phyloP scores from a whole-genome alignment of 768 basidiomycete genomes.

The Amanita pseudoporphyria region DNA sequence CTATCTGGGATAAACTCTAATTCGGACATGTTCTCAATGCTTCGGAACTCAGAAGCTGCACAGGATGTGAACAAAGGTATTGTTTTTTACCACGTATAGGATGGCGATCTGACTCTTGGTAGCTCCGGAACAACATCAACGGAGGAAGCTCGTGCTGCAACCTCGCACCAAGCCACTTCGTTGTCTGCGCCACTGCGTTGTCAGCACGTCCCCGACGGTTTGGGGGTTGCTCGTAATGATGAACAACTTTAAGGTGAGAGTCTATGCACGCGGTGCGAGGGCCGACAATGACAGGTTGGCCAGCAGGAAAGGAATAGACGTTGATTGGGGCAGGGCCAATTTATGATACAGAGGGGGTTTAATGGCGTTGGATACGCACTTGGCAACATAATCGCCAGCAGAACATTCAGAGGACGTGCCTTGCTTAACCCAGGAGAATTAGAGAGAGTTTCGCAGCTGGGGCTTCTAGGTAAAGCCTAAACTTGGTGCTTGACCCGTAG shows the following conservation, averaged over 20 bases:
- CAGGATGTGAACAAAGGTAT: slow-evolving; percentile 47
- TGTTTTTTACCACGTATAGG: not conserved
- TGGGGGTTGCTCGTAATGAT: no score
- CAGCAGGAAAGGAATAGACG: slow-evolving; percentile 13
- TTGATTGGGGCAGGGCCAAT: slow-evolving; percentile 69
- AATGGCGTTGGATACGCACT: slow-evolving; percentile 36
- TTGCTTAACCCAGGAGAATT: slow-evolving; percentile 39
- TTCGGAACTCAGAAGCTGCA: slow-evolving; percentile 50
- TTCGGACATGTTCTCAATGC: slow-evolving; percentile 85
- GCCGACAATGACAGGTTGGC: no score
- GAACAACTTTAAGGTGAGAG: slow-evolving; percentile 68
- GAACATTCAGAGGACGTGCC: slow-evolving; percentile 50
- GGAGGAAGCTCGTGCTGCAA: slow-evolving; percentile 63
- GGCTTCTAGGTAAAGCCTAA: no score
- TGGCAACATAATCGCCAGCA: slow-evolving; percentile 62
- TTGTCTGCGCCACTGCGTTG: slow-evolving; percentile 77
- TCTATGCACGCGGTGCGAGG: not conserved
- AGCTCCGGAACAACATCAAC: slow-evolving; percentile 38
- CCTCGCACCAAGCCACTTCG: slow-evolving; percentile 64
- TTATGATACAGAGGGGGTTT: no score
- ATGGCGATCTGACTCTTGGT: slow-evolving; percentile 15
- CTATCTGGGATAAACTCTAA: slow-evolving; percentile 68
- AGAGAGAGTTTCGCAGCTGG: no score
- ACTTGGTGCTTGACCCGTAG: no score
- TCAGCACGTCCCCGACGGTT: no score